A percentile compares a stretch with the other conserved stretches of the same genome.
Conservation (phyloP, 1,139 yeast genomes). For the Candida sp. region DNA sequence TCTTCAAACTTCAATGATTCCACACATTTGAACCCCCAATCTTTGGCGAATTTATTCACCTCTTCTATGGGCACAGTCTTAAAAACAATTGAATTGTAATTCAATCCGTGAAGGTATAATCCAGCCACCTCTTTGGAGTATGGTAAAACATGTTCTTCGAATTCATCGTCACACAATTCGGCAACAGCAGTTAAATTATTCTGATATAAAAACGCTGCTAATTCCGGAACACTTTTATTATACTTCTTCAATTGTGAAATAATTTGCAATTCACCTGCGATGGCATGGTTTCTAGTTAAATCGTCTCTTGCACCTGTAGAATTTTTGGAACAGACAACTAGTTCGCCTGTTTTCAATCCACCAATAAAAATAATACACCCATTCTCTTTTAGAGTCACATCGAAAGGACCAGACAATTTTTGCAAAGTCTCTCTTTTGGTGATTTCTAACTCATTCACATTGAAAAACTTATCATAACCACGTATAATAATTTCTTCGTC, state of each 20-base stretch:
- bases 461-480: conserved; percentile 96
- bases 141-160: conserved; percentile 91
- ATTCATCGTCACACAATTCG: conserved; percentile 87
- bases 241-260: conserved; percentile 43
- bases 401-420: conserved; percentile 73
- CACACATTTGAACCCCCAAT: conserved; percentile 71
- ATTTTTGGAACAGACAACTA: conserved; percentile 85
- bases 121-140: conserved; percentile 72
- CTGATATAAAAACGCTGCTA: conserved; percentile 54
- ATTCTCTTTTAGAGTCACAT: conserved; percentile 80
- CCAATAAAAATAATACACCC: conserved; percentile 90
- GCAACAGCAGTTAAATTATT: conserved; percentile 80
- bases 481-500: conserved; percentile 59
- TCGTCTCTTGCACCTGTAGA: conserved; percentile 71
- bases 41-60: conserved; percentile 57
- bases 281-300: conserved; percentile 64
- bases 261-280: conserved; percentile 64
- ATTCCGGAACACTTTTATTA: conserved; percentile 39
- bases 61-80: conserved; percentile 57
- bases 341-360: conserved; percentile 69
- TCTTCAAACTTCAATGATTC: conserved; percentile 39
- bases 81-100: conserved; percentile 63
- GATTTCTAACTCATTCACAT: conserved; percentile 57
- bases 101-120: conserved; percentile 85
- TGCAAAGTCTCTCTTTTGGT: conserved; percentile 51